Conservation (phyloP, 208 protist species). For the Naegleria lovaniensis region DNA sequence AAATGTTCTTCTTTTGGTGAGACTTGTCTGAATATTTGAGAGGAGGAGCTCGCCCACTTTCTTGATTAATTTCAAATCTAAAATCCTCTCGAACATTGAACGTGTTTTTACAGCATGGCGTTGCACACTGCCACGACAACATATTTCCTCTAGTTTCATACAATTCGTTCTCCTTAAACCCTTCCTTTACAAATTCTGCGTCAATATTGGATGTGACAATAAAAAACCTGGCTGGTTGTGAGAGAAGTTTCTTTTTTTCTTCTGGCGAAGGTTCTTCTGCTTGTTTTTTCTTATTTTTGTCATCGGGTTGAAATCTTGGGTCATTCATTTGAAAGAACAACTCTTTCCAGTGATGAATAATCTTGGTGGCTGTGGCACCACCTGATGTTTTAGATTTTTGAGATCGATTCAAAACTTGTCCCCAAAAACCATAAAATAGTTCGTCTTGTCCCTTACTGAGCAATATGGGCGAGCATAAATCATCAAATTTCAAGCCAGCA, state of each 20-base stretch:
- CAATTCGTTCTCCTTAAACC: background rate
- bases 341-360: background rate
- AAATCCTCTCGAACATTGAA: background rate
- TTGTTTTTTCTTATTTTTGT: background rate
- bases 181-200: background rate
- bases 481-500: background rate
- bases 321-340: background rate
- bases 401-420: constrained; percentile 16
- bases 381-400: background rate
- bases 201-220: constrained; percentile 1
- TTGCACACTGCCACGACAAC: background rate
- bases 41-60: background rate
- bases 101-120: background rate
- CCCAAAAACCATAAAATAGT: constrained; percentile 24
- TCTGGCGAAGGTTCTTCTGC: background rate
- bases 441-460: background rate
- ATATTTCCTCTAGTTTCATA: constrained; percentile 4
- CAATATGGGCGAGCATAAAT: background rate
- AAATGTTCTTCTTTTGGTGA: background rate
- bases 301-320: background rate
- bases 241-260: background rate
- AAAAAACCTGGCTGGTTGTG: background rate
- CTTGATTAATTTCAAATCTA: background rate
- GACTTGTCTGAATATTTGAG: background rate
- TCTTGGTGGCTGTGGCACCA: no score